These are phyloP conservation scores for Fraxinus ornus DNA, from an alignment of 305 asterid genomes.

Conservation along the genomic window DNA sequence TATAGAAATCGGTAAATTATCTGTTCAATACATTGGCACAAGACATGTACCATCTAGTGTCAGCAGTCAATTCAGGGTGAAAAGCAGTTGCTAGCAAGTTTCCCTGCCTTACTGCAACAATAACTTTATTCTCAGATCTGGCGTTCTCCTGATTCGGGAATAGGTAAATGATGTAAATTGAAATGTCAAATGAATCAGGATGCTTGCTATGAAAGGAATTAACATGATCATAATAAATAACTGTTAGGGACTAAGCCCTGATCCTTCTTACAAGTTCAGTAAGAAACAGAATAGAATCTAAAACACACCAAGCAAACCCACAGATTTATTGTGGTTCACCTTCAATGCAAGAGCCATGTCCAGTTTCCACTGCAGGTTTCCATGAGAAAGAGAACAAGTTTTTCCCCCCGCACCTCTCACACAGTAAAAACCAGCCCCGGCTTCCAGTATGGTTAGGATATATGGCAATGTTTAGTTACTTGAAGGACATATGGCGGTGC, in stretches of 20 bases:
- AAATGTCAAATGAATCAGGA: neutral
- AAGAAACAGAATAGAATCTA: neutral
- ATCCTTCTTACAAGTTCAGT: neutral
- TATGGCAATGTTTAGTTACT: neutral
- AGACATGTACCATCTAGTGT: conserved; percentile 70
- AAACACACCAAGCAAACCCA: neutral
- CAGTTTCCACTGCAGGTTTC: neutral
- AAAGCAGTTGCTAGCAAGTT: conserved; percentile 95
- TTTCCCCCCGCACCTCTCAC: neutral
- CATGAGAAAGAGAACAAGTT: neutral
- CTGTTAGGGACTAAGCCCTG: neutral
- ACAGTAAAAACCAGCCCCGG: neutral
- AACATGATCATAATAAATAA: neutral
- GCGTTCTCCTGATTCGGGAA: conserved; percentile 44
- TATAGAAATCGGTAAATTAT: neutral
- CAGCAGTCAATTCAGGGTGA: conserved; percentile 96
- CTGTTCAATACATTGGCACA: neutral
- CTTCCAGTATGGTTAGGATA: neutral
- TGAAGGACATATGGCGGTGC: neutral
- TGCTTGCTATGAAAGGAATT: neutral
- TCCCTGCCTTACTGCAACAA: conserved; percentile 97
- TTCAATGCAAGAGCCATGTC: neutral
- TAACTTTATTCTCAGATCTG: conserved; percentile 49
- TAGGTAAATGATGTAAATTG: neutral
- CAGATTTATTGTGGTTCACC: neutral